A percentile compares a stretch with the other conserved stretches of the same genome.
Evolutionary conservation across 371 early-diverging fungal species (phyloP).

Genomic region (Mortierella sp.): DNA sequence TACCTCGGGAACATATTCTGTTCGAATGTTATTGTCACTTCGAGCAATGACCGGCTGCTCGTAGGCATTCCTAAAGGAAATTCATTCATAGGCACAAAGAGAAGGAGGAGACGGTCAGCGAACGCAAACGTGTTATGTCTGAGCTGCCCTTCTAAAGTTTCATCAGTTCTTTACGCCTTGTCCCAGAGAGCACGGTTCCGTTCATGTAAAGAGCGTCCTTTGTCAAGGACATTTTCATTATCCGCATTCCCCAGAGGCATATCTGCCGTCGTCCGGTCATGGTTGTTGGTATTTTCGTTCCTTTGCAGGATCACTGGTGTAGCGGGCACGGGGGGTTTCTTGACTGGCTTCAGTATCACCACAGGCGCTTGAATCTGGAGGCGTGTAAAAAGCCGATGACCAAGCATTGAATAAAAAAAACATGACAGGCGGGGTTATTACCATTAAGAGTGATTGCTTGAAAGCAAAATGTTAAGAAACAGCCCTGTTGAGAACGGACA

Average conservation of each 20-base stretch:
- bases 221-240: neutral
- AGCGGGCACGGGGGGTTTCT: neutral
- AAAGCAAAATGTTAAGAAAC: neutral
- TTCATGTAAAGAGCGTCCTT: constrained; percentile 16
- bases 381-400: neutral
- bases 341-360: neutral
- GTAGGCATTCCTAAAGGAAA: constrained; percentile 24
- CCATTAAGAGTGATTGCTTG: neutral
- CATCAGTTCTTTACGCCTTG: constrained; percentile 20
- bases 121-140: neutral
- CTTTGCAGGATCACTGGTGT: neutral
- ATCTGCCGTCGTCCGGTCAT: neutral
- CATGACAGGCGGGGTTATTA: neutral
- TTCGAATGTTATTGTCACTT: constrained; percentile 23
- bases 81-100: neutral
- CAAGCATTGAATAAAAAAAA: neutral
- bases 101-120: neutral
- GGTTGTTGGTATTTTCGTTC: neutral
- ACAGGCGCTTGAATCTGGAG: constrained; percentile 12
- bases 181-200: constrained; percentile 35
- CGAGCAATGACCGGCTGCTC: constrained; percentile 37
- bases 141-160: neutral
- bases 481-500: too few relatives aligned
- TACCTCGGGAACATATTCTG: constrained; percentile 52
- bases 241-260: neutral